Evolutionary conservation across 257 asterid genomes (phyloP), one percentile per base, ranked within the genome.

Genomic region (Gentiana macrophylla): DNA sequence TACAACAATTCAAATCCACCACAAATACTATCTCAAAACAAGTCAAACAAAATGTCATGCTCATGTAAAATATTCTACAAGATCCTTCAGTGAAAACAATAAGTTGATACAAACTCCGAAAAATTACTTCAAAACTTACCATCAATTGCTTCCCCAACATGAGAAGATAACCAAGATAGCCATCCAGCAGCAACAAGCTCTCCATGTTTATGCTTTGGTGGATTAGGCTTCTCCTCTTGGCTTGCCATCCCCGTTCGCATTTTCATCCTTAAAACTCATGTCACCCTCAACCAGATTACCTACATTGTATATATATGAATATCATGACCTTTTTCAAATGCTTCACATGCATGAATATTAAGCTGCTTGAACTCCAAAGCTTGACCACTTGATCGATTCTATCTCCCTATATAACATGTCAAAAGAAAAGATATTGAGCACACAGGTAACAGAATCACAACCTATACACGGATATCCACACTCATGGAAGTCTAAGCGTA

Each of bases 361-460:
- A 88, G 93, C 75, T 92, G 95, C 79, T 88, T 92, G 83, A 92
- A 92, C 68, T 92, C 98, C 84, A 88, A 58, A 51, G 99, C 97
- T 75, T 88, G 97, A 65, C 99, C 99, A 48, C 97, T 92, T 56
- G 78, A 67, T 71, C 99, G 81, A 50, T 88, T 78, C 46, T 75
- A 71, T 88, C 97, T 50, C 97, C 99, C 97, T 86, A 61, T 24
- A 62, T 48, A 41, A 5, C 6, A 41, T 41, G 6, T 41, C 6
- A 41, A 41, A 41, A 41, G 46, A 5, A 41, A 15, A 15, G 9
- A 15, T 15, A 15, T 15, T 15, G 24, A 15, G 24, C 24, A 15
- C 24, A 15, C 24, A 15, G 24, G 24, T 15, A 15, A 15, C 24
- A 15, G 24, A 15, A 15, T 15, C 24, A 15, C 24, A 15, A 15